A percentile compares a stretch with the other conserved stretches of the same genome.
Evolutionary conservation across 2,329 filamentous ascomycete genomes (phyloP).

Genomic region (Camillea tinctor): DNA sequence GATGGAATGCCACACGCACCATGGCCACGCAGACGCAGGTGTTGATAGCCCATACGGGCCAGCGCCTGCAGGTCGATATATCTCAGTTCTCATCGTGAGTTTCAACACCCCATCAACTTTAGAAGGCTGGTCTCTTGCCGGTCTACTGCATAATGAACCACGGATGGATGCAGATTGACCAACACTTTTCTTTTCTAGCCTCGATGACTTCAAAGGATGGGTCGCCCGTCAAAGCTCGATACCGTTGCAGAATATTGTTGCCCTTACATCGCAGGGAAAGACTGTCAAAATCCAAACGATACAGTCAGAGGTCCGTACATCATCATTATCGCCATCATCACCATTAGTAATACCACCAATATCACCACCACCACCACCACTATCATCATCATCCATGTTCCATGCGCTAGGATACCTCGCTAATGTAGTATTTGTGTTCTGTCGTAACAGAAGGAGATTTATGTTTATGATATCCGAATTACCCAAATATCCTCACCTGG

Average conservation of each 20-base stretch:
- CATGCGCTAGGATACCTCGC: background rate
- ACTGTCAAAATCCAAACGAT: conserved; percentile 79
- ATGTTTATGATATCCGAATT: conserved; percentile 83
- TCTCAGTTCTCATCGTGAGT: conserved; percentile 72
- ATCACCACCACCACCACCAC: too few relatives aligned
- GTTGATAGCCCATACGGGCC: conserved; percentile 90
- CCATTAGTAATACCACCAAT: too few relatives aligned
- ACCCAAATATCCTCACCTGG: conserved; percentile 56
- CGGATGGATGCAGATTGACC: conserved; percentile 1
- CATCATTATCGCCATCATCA: background rate
- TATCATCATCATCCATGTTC: too few relatives aligned
- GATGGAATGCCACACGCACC: conserved; percentile 30
- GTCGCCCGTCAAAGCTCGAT: conserved; percentile 74
- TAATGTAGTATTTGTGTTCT: conserved; percentile 8
- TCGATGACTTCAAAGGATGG: conserved; percentile 84
- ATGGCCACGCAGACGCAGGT: conserved; percentile 83
- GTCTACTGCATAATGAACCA: conserved; percentile 10
- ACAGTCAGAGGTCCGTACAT: conserved; percentile 66
- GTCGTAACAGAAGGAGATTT: conserved; percentile 71
- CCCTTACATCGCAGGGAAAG: conserved; percentile 81
- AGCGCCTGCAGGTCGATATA: conserved; percentile 77
- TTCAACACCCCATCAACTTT: conserved; percentile 3
- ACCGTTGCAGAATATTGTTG: conserved; percentile 74
- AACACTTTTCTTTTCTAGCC: conserved; percentile 43
- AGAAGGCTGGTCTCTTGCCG: too few relatives aligned